Evolutionary conservation across 148 eudicot genomes (phyloP).

Genomic region (Vaccinium vitisidaea): DNA sequence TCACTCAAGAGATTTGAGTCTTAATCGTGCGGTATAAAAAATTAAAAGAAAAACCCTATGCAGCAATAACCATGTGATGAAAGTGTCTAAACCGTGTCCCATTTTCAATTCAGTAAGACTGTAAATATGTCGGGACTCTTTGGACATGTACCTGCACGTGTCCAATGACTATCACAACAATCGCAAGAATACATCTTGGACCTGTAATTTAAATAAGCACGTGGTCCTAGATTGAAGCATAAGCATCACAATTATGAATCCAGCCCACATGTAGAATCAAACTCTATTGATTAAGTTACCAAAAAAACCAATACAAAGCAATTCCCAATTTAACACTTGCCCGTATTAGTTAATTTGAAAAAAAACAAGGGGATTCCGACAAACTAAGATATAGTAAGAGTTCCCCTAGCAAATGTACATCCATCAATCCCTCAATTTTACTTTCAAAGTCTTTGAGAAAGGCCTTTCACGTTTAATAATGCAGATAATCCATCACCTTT

Average conservation of each 20-base stretch:
- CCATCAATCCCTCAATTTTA: neutral
- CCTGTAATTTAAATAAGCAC: neutral
- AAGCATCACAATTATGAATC: neutral
- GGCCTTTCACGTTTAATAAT: neutral
- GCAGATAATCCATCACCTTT: neutral
- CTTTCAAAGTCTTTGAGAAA: neutral
- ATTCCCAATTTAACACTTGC: neutral
- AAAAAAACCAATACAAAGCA: neutral
- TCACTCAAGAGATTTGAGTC: constrained; percentile 3
- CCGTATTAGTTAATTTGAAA: neutral
- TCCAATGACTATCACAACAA: neutral
- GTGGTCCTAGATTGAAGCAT: neutral
- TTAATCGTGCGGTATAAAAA: neutral
- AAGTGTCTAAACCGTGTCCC: neutral
- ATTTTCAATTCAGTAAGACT: neutral
- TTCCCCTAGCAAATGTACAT: neutral
- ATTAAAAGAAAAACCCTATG: too few species aligned
- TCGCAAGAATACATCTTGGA: neutral
- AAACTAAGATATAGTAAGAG: neutral
- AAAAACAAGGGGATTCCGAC: neutral
- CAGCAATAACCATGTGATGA: neutral
- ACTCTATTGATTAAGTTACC: neutral
- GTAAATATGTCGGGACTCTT: neutral
- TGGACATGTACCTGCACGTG: neutral
- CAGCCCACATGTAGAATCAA: neutral